These are phyloP conservation scores for Hibiscus syriacus DNA, from an alignment of 345 rosid genomes.

Conservation along the genomic window DNA sequence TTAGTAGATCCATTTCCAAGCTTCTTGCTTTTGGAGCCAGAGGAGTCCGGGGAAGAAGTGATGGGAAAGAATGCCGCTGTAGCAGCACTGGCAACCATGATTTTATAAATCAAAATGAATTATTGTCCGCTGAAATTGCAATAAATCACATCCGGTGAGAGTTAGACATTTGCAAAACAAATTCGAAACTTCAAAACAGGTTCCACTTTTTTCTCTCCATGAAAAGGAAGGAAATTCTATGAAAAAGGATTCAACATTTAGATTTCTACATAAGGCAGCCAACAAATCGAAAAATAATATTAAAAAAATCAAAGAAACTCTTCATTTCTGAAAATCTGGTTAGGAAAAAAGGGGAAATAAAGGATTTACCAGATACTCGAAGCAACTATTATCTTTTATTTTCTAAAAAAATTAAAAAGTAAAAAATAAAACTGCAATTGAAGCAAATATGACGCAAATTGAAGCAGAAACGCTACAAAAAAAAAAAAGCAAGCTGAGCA, in stretches of 20 bases:
- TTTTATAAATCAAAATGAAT: neutral
- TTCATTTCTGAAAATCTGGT: neutral
- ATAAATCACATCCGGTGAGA: neutral
- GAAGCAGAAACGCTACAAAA: neutral
- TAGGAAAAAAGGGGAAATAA: neutral
- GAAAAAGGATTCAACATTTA: neutral
- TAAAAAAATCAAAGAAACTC: neutral
- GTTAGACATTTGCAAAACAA: neutral
- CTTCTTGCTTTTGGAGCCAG: no score
- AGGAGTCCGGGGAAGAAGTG: no score
- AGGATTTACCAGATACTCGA: neutral
- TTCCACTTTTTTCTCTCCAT: neutral
- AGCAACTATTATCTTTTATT: neutral
- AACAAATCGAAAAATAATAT: neutral
- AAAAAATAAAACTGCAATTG: neutral
- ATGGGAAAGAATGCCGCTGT: constrained; percentile 61
- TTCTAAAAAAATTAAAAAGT: neutral
- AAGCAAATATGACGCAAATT: neutral
- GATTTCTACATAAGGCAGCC: neutral
- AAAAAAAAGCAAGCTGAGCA: constrained; percentile 1
- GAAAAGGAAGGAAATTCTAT: neutral
- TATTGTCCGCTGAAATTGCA: neutral
- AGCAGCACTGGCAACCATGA: constrained; percentile 76
- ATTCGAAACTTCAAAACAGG: no score
- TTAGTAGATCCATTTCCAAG: no score